Base-by-base conservation (phyloP, 257 asterid genomes). In the Ilex aquifolium region DNA sequence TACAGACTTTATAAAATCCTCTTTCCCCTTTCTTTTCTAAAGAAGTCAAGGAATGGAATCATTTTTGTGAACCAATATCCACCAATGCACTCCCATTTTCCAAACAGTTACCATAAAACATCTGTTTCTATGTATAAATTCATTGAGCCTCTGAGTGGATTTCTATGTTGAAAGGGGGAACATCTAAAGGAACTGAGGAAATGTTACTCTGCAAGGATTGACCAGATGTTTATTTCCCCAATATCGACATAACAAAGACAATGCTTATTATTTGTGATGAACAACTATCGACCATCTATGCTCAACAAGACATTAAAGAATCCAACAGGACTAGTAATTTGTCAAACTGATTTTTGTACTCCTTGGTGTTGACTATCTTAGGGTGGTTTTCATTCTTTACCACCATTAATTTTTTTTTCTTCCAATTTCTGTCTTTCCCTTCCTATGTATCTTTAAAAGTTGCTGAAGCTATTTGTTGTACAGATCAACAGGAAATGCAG, bases 401-500 rank as follows among this genome's bases (percentile, higher is more conserved):
- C 52, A 46, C n/a, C 52, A 46, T 7, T 11, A 10, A 46, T 5
- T 10, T 7, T 10, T 3, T 46, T 46, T 10, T 2, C n/a, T 46
- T 46, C 3, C 52, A 46, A 3, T 42, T 7, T 42, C 12, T 11
- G 12, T 42, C 10, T 46, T 46, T 36, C 42, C 52, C 13, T 46
- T 46, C 52, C 15, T 7, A 53, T 21, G 10, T 32, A 15, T 56
- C 11, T 16, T 13, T 9, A 14, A n/a, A 57, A 9, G 30, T 58
- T 16, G 27, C 21, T 14, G 17, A 29, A 16, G 10, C 60, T 30
- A 10, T 55, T 29, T 5, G 36, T 39, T 60, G 29, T 50, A 36
- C 87, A 83, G 86, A 56, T 74, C 80, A 75, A 55, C 52, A 27
- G 53, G 88, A 62, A 61, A 62, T 72, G 57, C 84, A 61, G 68